Evolutionary conservation across 768 basidiomycete species (phyloP), one percentile per base, ranked within the genome.

Genomic region (Butyriboletus loyo): DNA sequence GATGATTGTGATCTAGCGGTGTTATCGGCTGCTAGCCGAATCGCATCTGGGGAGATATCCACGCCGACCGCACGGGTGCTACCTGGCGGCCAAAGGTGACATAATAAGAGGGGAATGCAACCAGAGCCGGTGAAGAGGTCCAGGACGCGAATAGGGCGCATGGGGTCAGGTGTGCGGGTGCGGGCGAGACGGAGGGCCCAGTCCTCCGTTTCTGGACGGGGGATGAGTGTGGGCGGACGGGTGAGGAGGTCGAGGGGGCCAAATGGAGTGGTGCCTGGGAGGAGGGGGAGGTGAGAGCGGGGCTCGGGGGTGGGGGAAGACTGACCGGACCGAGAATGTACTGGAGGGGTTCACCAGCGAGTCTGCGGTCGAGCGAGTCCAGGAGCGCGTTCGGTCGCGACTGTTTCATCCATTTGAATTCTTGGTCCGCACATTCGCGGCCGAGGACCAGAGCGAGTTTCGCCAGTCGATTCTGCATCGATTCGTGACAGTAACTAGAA

Each of bases 81-180:
- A 44, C 81, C 82, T 40, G 74, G 68, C 15, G 83, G 80, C 72
- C 82, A 81, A 42, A 83, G 70, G 58, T 85, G 78, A 62, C 84
- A 85, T 17, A 98, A 75, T n/a, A 92, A 76, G 37, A 97, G 79
- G 2, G 93, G 89, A 46, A 98, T 94, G 67, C 93, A 94, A 14
- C 89, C 96, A 0, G 92, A 83, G 41, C 96, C 96, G 6, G 94
- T 96, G 67, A 95, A 93, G 40, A 98, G 82, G 72, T 99, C 96
- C 30, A 98, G 75, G 25, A 95, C 69, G 28, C 72, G 73, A 15
- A 77, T 25, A 0, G 72, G 72, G 7, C 55, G 32, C 32, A 22
- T 25, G 22, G 50, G 6, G 39, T 19, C 5, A 34, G 76, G 76
- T 3, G 68, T 54, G 46, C 82, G 61, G n/a, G 66, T 62, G 13